Base-by-base conservation (phyloP, 2,329 filamentous ascomycete genomes). In the Claviceps fusiformis region DNA sequence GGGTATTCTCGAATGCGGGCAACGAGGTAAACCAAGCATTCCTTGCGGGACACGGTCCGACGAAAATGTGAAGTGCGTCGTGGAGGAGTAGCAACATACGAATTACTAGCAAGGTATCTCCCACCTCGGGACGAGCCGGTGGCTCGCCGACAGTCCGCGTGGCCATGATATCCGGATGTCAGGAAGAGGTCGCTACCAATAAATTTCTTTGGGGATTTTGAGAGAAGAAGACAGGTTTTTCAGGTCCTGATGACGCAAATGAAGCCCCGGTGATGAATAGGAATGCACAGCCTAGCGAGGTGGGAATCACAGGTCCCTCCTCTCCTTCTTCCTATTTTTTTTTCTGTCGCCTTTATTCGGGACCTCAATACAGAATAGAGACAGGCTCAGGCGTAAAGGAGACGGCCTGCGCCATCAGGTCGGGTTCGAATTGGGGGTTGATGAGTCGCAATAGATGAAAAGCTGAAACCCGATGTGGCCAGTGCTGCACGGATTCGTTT, bases 21-120 rank as follows among this genome's bases (percentile, higher is more conserved):
- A 24, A 5, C 33, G 27, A 54, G 56, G 45, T 33, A 9, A 27
- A 9, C 43, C 24, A 49, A 39, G 11, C n/a, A 35, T 19, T 8
- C 13, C 17, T 27, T 15, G 46, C 17, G 29, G 19, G 33, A 50
- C 17, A 29, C 19, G 50, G 56, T 37, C 37, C 56, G 59, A 56
- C 19, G 48, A 55, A 50, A 50, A 54, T 79, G 50, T 48, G 29
- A 33, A 47, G n/a, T 1, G 8, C 37, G 27, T 45, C 55, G 37
- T 35, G 47, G 24, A 27, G 19, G 9, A 53, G 52, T 19, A 43
- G 13, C 29, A 47, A 71, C 85, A 76, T 75, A 88, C 85, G 85
- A 63, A 88, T 85, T 62, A 88, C 85, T 61, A 87, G 68, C 62
- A 88, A 72, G 55, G 82, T 79, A 63, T 87, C 83, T 67, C 85